Evolutionary conservation across 495 filamentous ascomycete genomes (phyloP).

Genomic region (Penicillium goetzii): DNA sequence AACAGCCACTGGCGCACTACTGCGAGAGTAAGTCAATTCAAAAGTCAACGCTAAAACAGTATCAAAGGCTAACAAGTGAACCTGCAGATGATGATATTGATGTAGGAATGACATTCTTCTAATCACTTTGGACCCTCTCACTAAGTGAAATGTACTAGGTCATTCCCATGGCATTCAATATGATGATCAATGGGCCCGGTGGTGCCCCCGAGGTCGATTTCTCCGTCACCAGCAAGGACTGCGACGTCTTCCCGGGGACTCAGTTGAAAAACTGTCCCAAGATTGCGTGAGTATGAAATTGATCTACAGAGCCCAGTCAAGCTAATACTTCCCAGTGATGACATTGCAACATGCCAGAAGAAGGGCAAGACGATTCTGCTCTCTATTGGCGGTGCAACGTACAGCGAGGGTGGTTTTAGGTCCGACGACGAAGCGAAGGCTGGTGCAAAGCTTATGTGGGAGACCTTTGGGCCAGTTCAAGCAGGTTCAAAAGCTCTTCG

Average conservation of each 20-base stretch:
- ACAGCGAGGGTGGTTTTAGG: constrained; percentile 64
- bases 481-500: constrained; percentile 42
- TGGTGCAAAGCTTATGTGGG: constrained; percentile 66
- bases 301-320: constrained; percentile 1
- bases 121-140: background rate
- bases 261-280: constrained; percentile 62
- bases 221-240: constrained; percentile 59
- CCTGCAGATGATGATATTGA: constrained; percentile 42
- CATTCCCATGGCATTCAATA: constrained; percentile 65
- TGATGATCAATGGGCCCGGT: constrained; percentile 52
- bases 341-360: constrained; percentile 68
- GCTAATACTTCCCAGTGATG: constrained; percentile 39
- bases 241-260: constrained; percentile 59
- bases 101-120: constrained; percentile 28
- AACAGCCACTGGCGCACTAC: constrained; percentile 60
- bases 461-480: constrained; percentile 60
- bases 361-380: constrained; percentile 68
- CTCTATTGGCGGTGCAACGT: constrained; percentile 67
- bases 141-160: constrained; percentile 42
- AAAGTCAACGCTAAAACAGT: background rate
- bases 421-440: constrained; percentile 52
- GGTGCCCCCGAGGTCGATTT: constrained; percentile 63
- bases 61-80: background rate
- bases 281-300: constrained; percentile 52
- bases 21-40: constrained; percentile 54